Evolutionary conservation across 345 rosid genomes (phyloP).

Genomic region (Linum lewisii): DNA sequence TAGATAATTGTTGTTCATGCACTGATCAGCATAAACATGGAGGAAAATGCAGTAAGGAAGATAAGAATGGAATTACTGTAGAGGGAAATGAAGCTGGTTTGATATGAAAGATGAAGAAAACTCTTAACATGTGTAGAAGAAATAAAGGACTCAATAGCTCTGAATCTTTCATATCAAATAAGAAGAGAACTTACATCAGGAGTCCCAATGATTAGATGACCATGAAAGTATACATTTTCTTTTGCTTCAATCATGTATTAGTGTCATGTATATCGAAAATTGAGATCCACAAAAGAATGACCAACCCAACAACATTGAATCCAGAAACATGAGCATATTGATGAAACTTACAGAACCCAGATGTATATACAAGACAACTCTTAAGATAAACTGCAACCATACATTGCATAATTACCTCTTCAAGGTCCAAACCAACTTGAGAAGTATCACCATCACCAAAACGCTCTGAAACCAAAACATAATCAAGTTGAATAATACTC

Average conservation of each 20-base stretch:
- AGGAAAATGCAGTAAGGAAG: not conserved
- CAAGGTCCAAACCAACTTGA: constrained; percentile 84
- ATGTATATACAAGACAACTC: no score
- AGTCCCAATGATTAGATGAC: no score
- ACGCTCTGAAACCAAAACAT: constrained; percentile 50
- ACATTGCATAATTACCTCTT: constrained; percentile 51
- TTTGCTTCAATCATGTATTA: no score
- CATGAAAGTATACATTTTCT: not conserved
- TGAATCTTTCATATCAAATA: not conserved
- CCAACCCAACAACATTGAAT: not conserved
- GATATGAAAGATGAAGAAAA: not conserved
- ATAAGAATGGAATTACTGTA: no score
- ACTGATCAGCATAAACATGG: no score
- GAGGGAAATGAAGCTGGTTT: not conserved
- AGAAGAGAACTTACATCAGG: not conserved
- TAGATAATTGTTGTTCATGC: not conserved
- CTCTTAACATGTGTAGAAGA: not conserved
- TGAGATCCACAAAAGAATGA: not conserved
- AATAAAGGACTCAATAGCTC: not conserved
- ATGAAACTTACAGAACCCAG: not conserved
- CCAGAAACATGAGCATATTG: no score
- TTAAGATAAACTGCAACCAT: not conserved
- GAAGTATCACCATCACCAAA: constrained; percentile 97
- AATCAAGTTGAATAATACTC: constrained; percentile 7
- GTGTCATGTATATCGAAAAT: not conserved